Percentiles rank a stretch among this genome's conserved stretches.
Evolutionary conservation across 805 yeast species (phyloP).

Genomic region (Saccharomyces eubayanus): DNA sequence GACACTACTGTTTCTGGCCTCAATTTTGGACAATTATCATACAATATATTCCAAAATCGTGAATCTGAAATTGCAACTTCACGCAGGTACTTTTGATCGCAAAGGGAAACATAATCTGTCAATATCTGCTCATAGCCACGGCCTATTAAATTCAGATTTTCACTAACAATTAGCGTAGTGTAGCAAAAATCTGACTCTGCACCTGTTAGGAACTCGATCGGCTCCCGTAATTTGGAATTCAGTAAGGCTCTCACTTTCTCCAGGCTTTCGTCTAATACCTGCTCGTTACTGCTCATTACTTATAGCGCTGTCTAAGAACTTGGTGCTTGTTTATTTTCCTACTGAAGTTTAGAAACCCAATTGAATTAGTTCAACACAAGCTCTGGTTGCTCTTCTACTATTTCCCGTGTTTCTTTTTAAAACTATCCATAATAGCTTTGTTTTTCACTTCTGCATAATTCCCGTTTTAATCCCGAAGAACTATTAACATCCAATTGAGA

Average conservation of each 20-base stretch:
- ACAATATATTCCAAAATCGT: conserved; percentile 6
- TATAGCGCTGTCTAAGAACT: not conserved
- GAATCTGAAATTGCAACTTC: conserved; percentile 4
- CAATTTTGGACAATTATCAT: conserved; percentile 6
- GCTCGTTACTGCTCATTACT: not conserved
- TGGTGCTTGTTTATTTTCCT: not conserved
- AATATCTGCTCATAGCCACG: conserved; percentile 1
- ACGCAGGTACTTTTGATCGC: conserved; percentile 10
- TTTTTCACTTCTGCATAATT: not conserved
- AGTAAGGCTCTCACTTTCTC: not conserved
- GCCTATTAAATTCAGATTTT: not conserved
- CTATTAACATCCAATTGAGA: not conserved
- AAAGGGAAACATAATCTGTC: conserved; percentile 8
- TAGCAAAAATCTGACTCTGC: not conserved
- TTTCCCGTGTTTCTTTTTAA: not conserved
- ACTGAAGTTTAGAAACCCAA: not conserved
- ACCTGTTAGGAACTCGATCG: not conserved
- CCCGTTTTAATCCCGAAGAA: not conserved
- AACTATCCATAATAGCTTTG: not conserved
- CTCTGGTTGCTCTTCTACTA: not conserved
- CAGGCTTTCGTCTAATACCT: not conserved
- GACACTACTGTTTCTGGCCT: conserved; percentile 6
- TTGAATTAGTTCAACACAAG: not conserved
- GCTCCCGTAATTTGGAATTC: not conserved
- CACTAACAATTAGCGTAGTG: not conserved